phyloP scores from a whole-genome alignment of 352 stramenopile genomes.

The Phytophthora idaei region DNA sequence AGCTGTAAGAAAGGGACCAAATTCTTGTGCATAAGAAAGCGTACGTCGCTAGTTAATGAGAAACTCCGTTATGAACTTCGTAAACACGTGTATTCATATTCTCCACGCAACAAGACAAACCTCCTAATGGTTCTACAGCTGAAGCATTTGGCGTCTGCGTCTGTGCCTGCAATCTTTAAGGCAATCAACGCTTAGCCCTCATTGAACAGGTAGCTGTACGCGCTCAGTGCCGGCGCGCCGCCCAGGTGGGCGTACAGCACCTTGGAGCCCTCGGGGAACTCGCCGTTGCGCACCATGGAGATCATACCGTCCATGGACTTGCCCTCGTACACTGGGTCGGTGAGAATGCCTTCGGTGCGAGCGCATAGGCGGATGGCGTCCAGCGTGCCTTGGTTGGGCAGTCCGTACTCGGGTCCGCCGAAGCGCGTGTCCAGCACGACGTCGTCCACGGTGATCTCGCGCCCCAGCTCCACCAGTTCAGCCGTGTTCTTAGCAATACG shows the following conservation, averaged over 20 bases:
- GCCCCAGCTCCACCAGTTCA: slow-evolving; percentile 36
- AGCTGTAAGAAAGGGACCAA: slow-evolving; percentile 43
- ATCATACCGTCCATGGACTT: slow-evolving; percentile 50
- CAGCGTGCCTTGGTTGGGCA: slow-evolving; percentile 40
- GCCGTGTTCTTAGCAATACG: slow-evolving; percentile 42
- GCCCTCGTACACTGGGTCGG: slow-evolving; percentile 44
- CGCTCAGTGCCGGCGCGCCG: slow-evolving; percentile 36
- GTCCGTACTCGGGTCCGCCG: slow-evolving; percentile 39
- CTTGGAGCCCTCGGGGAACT: slow-evolving; percentile 42
- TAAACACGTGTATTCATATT: background rate
- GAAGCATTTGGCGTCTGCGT: background rate
- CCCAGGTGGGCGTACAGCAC: slow-evolving; percentile 41
- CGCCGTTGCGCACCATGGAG: slow-evolving; percentile 42
- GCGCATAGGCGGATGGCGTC: slow-evolving; percentile 42
- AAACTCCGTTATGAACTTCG: background rate
- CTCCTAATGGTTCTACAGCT: background rate
- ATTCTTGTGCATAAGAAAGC: background rate
- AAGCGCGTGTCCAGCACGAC: slow-evolving; percentile 42
- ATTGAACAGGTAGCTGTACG: slow-evolving; percentile 48
- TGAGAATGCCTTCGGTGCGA: slow-evolving; percentile 43
- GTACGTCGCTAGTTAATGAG: background rate
- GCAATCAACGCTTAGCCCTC: slow-evolving; percentile 22
- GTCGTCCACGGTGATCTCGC: slow-evolving; percentile 37
- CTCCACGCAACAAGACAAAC: background rate
- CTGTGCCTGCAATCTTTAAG: background rate